Evolutionary conservation across 1,284 basidiomycete species (phyloP).

Genomic region (Boletus semigastroideus): DNA sequence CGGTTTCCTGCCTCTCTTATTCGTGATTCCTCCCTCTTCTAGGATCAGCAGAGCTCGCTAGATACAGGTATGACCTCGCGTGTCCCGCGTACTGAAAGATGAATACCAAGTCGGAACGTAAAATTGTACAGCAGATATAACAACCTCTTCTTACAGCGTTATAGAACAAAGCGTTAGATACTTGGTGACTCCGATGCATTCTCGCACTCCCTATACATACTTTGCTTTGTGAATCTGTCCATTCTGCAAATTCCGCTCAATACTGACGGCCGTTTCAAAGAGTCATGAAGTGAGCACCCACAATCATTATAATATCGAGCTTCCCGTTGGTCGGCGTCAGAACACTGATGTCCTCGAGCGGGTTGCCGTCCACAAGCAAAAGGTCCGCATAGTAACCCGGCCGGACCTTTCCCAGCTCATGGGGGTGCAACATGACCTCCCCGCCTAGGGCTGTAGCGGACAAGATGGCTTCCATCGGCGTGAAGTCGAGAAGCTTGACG

Average conservation of each 20-base stretch:
- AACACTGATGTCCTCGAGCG: slow-evolving; percentile 34
- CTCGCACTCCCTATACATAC: background rate
- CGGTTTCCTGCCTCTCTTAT: too few species aligned
- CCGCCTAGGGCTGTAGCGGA: slow-evolving; percentile 37
- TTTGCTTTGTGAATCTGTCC: slow-evolving; percentile 27
- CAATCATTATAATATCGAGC: slow-evolving; percentile 33
- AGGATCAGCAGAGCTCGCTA: too few species aligned
- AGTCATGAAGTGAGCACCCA: slow-evolving; percentile 7
- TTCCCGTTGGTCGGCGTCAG: slow-evolving; percentile 30
- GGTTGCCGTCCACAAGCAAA: slow-evolving; percentile 34
- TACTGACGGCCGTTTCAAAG: background rate
- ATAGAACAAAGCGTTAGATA: background rate
- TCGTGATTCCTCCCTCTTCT: too few species aligned
- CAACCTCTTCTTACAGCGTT: background rate
- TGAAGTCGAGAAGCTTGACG: slow-evolving; percentile 35
- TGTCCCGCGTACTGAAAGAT: too few species aligned
- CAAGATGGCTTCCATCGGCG: slow-evolving; percentile 38
- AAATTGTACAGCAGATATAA: too few species aligned
- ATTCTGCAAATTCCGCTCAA: slow-evolving; percentile 22
- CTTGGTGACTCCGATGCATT: background rate
- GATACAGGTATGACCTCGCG: too few species aligned
- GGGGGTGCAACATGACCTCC: slow-evolving; percentile 35
- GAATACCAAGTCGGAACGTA: too few species aligned
- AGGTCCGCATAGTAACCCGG: slow-evolving; percentile 37
- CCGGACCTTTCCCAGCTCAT: slow-evolving; percentile 38